These are phyloP conservation scores for Penicillium crustosum DNA, from an alignment of 2,329 filamentous ascomycete species.

Conservation along the genomic window DNA sequence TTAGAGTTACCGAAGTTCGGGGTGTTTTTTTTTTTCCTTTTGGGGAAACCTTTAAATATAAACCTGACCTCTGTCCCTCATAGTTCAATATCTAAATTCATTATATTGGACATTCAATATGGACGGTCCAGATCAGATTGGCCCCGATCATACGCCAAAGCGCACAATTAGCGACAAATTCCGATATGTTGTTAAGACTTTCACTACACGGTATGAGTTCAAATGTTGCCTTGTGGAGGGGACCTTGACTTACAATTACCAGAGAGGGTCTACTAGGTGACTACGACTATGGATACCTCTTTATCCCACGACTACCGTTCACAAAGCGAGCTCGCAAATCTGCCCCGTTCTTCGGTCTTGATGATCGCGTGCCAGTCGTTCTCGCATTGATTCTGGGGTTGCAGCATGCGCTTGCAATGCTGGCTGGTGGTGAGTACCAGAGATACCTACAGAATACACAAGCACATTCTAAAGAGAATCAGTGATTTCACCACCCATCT, in stretches of 20 bases:
- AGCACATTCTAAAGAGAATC: neutral
- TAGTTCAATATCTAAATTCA: neutral
- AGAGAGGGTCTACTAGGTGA: constrained; percentile 75
- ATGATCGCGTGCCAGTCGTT: constrained; percentile 67
- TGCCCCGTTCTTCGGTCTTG: constrained; percentile 69
- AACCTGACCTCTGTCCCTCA: neutral
- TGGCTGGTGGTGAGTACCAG: constrained; percentile 47
- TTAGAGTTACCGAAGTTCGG: constrained; percentile 8
- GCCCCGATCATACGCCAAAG: constrained; percentile 41
- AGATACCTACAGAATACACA: no score
- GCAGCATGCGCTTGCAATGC: constrained; percentile 69
- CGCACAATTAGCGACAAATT: constrained; percentile 38
- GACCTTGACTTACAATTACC: neutral
- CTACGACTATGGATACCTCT: constrained; percentile 90
- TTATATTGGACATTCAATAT: constrained; percentile 19
- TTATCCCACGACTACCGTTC: constrained; percentile 79
- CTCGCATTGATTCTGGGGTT: constrained; percentile 66
- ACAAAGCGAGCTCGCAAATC: constrained; percentile 61
- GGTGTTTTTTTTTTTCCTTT: neutral
- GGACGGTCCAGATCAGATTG: constrained; percentile 46
- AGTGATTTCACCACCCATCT: constrained; percentile 64
- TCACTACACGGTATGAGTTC: constrained; percentile 42
- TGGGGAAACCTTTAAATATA: neutral
- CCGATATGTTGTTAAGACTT: constrained; percentile 36
- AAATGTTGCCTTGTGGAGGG: neutral